Base-by-base conservation (phyloP, 1,284 basidiomycete species). In the Cryptococcus sp. region DNA sequence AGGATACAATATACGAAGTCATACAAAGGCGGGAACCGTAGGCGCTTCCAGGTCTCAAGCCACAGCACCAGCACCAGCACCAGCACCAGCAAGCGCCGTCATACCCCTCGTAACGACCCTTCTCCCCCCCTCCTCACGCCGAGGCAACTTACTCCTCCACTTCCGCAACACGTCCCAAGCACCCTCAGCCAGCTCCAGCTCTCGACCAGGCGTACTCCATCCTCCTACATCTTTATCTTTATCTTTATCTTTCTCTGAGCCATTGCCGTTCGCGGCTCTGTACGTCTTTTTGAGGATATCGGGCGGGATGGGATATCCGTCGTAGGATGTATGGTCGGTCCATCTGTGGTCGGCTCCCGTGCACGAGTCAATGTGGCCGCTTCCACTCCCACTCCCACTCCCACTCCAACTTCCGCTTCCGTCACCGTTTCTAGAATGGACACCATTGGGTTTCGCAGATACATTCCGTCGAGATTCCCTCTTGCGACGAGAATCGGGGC, bases 111-210 rank as follows among this genome's bases (percentile, higher is more conserved):
- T 59, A 17, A 55, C 38, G 5, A 55, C 48, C 25, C 43, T 51
- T 22, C 52, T 25, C 5, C 45, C 57, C 30, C 45, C 43, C 25
- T 47, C 30, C 8, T 49, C 57, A 39, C 30, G 49, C 42, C 55
- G 52, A 40, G 57, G 57, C 20, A 59, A 43, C 11, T 45, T 59
- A 1, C 38, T 35, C 45, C 57, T 59, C 57, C 57, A 59, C 25
- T 42, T 55, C 13, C 53, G 2, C 39, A 59, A 43, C 15, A 55
- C 53, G 13, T 51, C 52, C 57, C 57, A 59, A 10, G 52, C 57
- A n/a, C 46, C 38, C 23, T 59, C 53, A 17, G 52, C 48, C 41
- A 55, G 22, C 3, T 41, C 38, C 20, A 61, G 16, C 6, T 40
- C 39, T 27, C 60, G 30, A 35, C 52, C 55, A 4, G 60, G 60